Conservation (phyloP, 257 asterid genomes). For the Avicennia marina region DNA sequence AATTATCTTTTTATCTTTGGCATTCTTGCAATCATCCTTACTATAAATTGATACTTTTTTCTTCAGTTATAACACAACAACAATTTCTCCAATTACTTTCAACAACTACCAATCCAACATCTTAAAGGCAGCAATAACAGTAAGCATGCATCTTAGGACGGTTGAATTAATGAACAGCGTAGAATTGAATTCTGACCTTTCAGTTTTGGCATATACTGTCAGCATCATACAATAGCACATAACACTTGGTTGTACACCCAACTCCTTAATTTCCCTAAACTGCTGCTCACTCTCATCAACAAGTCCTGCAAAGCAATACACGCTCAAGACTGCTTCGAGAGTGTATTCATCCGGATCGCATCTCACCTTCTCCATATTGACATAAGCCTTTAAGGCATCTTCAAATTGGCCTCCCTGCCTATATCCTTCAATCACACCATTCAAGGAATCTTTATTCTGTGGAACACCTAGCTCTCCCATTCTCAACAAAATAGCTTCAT, state of each 20-base stretch:
- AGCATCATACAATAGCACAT: slow-evolving; percentile 96
- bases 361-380: slow-evolving; percentile 85
- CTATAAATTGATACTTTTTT: too few relatives aligned
- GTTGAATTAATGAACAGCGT: slow-evolving; percentile 14
- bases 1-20: too few relatives aligned
- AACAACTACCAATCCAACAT: too few relatives aligned
- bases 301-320: slow-evolving; percentile 88
- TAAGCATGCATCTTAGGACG: slow-evolving; percentile 11
- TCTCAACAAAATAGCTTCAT: slow-evolving; percentile 60
- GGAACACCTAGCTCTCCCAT: slow-evolving; percentile 71
- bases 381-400: slow-evolving; percentile 89
- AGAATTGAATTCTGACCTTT: slow-evolving; percentile 48
- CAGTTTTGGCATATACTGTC: slow-evolving; percentile 68
- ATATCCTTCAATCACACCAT: slow-evolving; percentile 82
- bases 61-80: too few relatives aligned
- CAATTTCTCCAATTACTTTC: too few relatives aligned
- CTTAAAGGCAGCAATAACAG: slow-evolving; percentile 13
- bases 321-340: slow-evolving; percentile 91
- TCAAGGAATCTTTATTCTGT: slow-evolving; percentile 56
- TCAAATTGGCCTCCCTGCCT: slow-evolving; percentile 91
- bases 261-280: slow-evolving; percentile 73
- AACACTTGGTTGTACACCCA: slow-evolving; percentile 85
- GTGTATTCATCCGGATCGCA: slow-evolving; percentile 95
- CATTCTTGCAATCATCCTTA: too few relatives aligned
- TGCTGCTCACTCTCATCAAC: slow-evolving; percentile 90